These are phyloP conservation scores for Verticillium albo-atrum DNA, from an alignment of 2,329 filamentous ascomycete species.

Conservation along the genomic window DNA sequence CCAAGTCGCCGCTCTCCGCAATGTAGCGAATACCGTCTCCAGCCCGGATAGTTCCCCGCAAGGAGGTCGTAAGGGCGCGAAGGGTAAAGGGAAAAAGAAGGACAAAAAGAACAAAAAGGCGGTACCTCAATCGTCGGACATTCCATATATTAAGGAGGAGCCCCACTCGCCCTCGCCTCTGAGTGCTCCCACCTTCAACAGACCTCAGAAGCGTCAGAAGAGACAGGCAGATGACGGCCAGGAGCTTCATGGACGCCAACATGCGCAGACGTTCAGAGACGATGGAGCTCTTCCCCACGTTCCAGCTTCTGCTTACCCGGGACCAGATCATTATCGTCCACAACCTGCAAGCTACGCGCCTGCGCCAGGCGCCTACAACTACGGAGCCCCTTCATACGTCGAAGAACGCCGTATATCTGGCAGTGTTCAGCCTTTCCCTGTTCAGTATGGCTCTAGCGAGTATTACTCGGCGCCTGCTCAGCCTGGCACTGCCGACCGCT, in stretches of 20 bases:
- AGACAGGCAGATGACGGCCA: constrained; percentile 33
- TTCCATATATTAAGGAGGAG: constrained; percentile 59
- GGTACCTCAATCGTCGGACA: constrained; percentile 42
- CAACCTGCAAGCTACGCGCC: constrained; percentile 16
- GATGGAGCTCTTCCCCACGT: constrained; percentile 18
- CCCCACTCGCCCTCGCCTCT: constrained; percentile 61
- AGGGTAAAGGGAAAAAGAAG: constrained; percentile 46
- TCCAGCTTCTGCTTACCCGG: constrained; percentile 27
- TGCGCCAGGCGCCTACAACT: constrained; percentile 14
- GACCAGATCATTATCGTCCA: constrained; percentile 18
- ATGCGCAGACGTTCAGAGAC: constrained; percentile 20
- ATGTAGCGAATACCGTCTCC: constrained; percentile 40
- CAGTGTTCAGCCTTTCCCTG: constrained; percentile 27
- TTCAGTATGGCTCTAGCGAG: constrained; percentile 32
- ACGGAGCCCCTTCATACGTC: constrained; percentile 24
- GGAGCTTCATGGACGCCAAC: constrained; percentile 29
- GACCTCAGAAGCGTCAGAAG: constrained; percentile 54
- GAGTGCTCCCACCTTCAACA: constrained; percentile 43
- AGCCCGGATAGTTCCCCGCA: constrained; percentile 60
- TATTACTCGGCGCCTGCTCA: constrained; percentile 33
- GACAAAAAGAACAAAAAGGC: constrained; percentile 43
- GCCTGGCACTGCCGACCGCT: constrained; percentile 35
- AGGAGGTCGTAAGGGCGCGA: constrained; percentile 41
- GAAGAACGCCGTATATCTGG: constrained; percentile 24
- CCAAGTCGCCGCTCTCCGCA: constrained; percentile 54